Base-by-base conservation (phyloP, 306 rosid species). In the Adenanthera pavonina region DNA sequence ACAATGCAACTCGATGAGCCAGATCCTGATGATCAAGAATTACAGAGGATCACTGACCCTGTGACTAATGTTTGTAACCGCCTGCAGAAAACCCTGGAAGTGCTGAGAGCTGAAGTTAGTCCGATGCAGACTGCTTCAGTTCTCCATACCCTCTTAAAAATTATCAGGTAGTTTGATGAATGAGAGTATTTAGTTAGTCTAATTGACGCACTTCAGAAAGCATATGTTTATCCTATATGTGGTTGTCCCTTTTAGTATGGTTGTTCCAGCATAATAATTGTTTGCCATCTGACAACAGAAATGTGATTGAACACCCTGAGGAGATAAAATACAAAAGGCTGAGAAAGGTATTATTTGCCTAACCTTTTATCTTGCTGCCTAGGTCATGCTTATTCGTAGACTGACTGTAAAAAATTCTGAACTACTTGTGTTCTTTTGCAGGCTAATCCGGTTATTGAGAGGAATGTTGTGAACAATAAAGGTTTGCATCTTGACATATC, bases 11-110 rank as follows among this genome's bases (percentile, higher is more conserved):
- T 84, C 34, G 89, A 81, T 66, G 98, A 93, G 73, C 94, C 94
- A 30, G 92, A 93, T 86, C 94, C 98, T 6, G 93, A 95, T 86
- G 97, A 95, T 88, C 85, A 88, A 84, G 98, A 92, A 84, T 72
- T 93, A 64, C 94, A 81, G 84, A 89, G 97, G 86, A 92, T 95
- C 71, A 94, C 89, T 80, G 96, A 90, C 72, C 84, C 97, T 57
- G 90, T 91, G 62, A 74, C 90, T 69, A 81, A 70, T 84, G 82
- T 87, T 69, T 92, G 90, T 83, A 82, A 84, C 69, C 94, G 93
- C 49, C 78, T 93, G 81, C 83, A 60, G 82, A 91, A 90, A 85
- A 88, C 89, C 75, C 82, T 93, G 75, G 85, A 86, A 86, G 84
- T 74, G 85, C 85, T 93, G 81, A 90, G 70, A 75, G 83, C 90